These are phyloP conservation scores for Filobasidium uniguttulatum DNA, from an alignment of 1,284 basidiomycete genomes.

Conservation along the genomic window DNA sequence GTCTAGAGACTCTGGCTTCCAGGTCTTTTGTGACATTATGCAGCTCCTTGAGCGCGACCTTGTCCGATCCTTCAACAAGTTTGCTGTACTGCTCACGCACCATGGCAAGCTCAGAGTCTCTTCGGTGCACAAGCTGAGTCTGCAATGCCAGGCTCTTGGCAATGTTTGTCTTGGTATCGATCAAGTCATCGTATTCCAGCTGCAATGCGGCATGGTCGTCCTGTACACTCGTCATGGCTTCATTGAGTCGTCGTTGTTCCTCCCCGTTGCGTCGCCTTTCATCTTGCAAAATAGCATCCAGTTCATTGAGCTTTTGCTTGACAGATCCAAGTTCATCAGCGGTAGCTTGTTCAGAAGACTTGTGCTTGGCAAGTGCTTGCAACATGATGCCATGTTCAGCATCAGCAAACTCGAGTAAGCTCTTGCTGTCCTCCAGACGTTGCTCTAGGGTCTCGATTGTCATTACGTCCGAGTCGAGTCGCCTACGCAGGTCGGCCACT, in stretches of 20 bases:
- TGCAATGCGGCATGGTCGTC: background rate
- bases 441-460: background rate
- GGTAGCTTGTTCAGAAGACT: background rate
- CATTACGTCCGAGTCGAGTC: too few relatives aligned
- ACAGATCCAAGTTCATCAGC: background rate
- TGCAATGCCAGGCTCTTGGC: background rate
- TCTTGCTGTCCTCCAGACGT: constrained; percentile 2
- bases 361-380: background rate
- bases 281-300: background rate
- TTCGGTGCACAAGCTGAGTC: background rate
- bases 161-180: background rate
- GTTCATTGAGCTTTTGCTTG: background rate
- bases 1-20: constrained; percentile 9
- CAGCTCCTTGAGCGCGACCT: background rate
- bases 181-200: background rate
- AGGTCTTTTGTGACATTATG: background rate
- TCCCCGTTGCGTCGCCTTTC: background rate
- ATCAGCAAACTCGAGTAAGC: constrained; percentile 12
- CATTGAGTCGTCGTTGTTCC: background rate
- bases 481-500: too few relatives aligned
- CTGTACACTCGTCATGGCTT: background rate
- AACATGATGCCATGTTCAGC: constrained; percentile 7
- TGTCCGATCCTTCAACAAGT: background rate
- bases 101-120: background rate
- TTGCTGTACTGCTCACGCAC: background rate